Base-by-base conservation (phyloP, 257 asterid species). In the Jacaranda copaia region DNA sequence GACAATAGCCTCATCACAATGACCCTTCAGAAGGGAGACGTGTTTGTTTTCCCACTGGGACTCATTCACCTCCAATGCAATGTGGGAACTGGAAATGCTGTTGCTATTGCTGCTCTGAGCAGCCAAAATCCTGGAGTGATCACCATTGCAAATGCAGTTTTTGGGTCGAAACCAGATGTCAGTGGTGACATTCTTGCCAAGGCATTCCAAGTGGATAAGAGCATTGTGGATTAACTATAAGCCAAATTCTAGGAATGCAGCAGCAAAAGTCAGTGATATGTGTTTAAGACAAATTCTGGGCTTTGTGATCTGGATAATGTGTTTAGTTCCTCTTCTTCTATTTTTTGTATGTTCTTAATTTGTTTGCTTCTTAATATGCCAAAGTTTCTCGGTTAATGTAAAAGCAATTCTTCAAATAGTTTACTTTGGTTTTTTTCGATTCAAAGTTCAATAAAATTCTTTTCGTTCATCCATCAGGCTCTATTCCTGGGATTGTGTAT, bases 121-220 rank as follows among this genome's bases (percentile, higher is more conserved):
- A 77, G 79, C 71, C 79, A 81, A 57, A 81, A 25, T 25, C 32
- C 32, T 25, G 32, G 32, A 25, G 32, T 2, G 20, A 72, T 76
- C 13, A 49, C 78, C 8, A 59, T 55, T 18, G 66, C 79, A 5
- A 77, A 51, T 59, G 35, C 79, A 4, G 62, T 77, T 72, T 77
- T 81, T 4, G 82, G 85, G 19, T 72, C 77, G 6, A 76, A 76
- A 13, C 79, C 79, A 3, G 63, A 42, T 66, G 42, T 72, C 35
- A 67, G 68, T 10, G 38, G 48, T 8, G 76, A 81, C 62, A 10
- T 77, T 45, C 79, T 81, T 53, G 76, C 79, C 20, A 67, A 81
- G 59, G 79, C 82, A 16, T 81, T 81, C 16, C 85, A 77, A 18
- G 77, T 81, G 3, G 81, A 81, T 46, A 18, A 45, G 75, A 72